Base-by-base conservation (phyloP, 148 eudicot species). In the Amaranthus hypochondriacus region DNA sequence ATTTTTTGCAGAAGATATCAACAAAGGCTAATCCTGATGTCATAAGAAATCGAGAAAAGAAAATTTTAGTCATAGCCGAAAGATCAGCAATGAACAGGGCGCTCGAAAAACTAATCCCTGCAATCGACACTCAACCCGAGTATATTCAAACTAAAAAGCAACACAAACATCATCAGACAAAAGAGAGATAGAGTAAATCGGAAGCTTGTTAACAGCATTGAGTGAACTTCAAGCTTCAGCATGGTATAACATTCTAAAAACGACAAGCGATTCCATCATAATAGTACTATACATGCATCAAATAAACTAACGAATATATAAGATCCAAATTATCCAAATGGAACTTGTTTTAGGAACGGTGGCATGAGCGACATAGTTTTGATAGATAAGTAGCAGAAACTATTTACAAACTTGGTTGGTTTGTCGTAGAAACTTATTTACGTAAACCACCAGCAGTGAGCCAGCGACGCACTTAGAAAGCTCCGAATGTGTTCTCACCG, bases 401-500 rank as follows among this genome's bases (percentile, higher is more conserved):
- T 80, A 80, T 80, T 44, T 55, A 80, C 82, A 80, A 47, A 2
- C 68, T 75, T 66, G 68, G 9, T 39, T 42, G 42, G 67, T 79
- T 62, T 49, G 46, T 50, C 70, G 48, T 62, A 59, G 13, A 60
- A 70, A 51, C 71, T 75, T 86, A 89, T 84, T 79, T 81, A 84
- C 88, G 84, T 77, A 61, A 64, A 70, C 39, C 56, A 46, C 61
- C 66, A 47, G 71, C 42, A 68, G 62, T 51, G 2, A n/a, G 48
- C 66, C 48, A 68, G 62, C 57, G 0, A n/a, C 11, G 21, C 62
- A 70, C 55, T 78, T 85, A 84, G 81, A 75, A 59, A 69, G 70
- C 65, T 80, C 98, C 96, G 64, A 90, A 90, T 52, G 98, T 93
- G 81, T 93, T 93, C 85, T 93, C 98, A 0, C 98, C 98, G 68